Evolutionary conservation across 345 rosid species (phyloP).

Genomic region (Litchi chinensis): DNA sequence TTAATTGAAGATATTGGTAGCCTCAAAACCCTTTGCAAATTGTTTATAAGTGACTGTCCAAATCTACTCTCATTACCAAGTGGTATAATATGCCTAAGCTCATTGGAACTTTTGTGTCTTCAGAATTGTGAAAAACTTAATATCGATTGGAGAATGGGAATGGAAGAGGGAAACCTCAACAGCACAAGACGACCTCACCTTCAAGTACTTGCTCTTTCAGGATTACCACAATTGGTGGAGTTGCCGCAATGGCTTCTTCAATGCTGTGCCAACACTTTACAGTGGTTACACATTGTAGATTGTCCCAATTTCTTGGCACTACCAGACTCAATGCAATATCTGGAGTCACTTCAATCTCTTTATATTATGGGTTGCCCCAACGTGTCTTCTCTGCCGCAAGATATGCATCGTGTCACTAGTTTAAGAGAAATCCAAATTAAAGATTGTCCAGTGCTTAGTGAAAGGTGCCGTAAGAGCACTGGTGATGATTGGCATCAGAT

Average conservation of each 20-base stretch:
- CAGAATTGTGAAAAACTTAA: constrained; percentile 12
- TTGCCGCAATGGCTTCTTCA: constrained; percentile 36
- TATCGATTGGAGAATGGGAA: background rate
- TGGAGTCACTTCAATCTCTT: constrained; percentile 17
- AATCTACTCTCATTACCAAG: constrained; percentile 24
- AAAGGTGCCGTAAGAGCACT: constrained; percentile 9
- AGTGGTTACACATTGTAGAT: background rate
- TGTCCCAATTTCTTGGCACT: constrained; percentile 22
- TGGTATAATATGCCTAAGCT: constrained; percentile 6
- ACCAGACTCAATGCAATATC: constrained; percentile 17
- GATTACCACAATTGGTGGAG: constrained; percentile 17
- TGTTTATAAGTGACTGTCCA: background rate
- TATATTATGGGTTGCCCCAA: constrained; percentile 17
- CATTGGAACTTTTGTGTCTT: constrained; percentile 22
- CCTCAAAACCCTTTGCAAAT: constrained; percentile 20
- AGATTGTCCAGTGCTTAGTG: constrained; percentile 8
- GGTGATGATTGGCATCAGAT: constrained; percentile 42
- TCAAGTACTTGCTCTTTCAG: background rate
- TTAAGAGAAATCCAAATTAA: constrained; percentile 19
- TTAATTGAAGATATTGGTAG: constrained; percentile 19
- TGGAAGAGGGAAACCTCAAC: background rate
- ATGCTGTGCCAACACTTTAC: constrained; percentile 18
- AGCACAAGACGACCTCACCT: constrained; percentile 11
- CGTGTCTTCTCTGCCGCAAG: constrained; percentile 12
- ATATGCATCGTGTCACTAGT: constrained; percentile 18